These are phyloP conservation scores for Pulveroboletus ravenelii DNA, from an alignment of 768 basidiomycete species.

Conservation along the genomic window DNA sequence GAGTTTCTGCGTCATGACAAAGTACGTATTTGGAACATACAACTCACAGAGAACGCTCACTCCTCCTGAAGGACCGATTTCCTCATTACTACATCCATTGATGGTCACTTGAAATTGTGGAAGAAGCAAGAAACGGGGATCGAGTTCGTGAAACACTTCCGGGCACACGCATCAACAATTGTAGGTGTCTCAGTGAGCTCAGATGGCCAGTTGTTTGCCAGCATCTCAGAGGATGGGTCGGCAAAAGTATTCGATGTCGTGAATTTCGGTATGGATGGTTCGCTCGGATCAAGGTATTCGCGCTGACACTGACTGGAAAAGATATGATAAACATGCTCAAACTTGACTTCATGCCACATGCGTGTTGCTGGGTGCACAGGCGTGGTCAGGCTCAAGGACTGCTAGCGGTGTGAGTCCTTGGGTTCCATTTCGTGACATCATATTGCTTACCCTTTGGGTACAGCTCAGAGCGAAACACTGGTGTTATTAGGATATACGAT, in stretches of 20 bases:
- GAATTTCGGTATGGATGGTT: constrained; percentile 79
- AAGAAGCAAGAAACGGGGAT: constrained; percentile 95
- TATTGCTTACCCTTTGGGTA: constrained; percentile 16
- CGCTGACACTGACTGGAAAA: constrained; percentile 26
- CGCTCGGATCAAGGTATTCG: not conserved
- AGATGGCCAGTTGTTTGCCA: constrained; percentile 91
- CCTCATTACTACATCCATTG: constrained; percentile 88
- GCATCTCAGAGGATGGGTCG: constrained; percentile 84
- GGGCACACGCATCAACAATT: constrained; percentile 82
- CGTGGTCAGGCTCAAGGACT: constrained; percentile 84
- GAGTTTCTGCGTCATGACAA: constrained; percentile 85
- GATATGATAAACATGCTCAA: constrained; percentile 99
- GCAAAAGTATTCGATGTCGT: constrained; percentile 97
- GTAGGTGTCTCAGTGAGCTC: constrained; percentile 79
- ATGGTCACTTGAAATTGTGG: constrained; percentile 98
- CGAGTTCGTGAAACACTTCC: constrained; percentile 98
- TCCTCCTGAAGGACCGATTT: constrained; percentile 73
- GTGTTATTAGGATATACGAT: constrained; percentile 85
- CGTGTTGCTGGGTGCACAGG: constrained; percentile 94
- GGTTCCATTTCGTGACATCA: constrained; percentile 15
- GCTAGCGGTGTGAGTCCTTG: constrained; percentile 71
- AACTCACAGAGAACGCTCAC: constrained; percentile 4
- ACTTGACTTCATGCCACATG: constrained; percentile 76
- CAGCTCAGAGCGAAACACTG: constrained; percentile 75
- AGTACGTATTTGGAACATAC: constrained; percentile 42